Percentiles rank a stretch among this genome's conserved stretches.
Conservation (phyloP, 2,329 filamentous ascomycete species). For the Scytalidium sp. region DNA sequence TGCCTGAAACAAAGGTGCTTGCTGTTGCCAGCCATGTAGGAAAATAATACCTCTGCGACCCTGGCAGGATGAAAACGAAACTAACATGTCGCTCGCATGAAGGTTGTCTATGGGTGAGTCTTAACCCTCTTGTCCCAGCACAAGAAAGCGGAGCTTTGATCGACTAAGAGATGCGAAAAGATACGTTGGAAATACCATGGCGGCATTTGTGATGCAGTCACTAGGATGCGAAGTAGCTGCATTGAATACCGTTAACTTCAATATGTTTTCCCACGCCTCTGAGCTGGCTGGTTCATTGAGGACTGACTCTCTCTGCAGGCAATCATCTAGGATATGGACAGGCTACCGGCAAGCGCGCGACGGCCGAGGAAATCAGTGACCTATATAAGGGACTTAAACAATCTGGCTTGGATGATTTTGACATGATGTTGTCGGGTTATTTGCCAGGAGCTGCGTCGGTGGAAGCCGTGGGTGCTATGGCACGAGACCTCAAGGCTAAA, state of each 20-base stretch:
- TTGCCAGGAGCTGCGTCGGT: slow-evolving; percentile 85
- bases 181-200: slow-evolving; percentile 97
- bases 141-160: slow-evolving; percentile 8
- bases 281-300: neutral
- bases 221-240: slow-evolving; percentile 91
- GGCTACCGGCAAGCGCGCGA: slow-evolving; percentile 79
- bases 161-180: slow-evolving; percentile 43
- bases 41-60: slow-evolving; percentile 16
- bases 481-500: slow-evolving; percentile 70
- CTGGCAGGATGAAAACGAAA: slow-evolving; percentile 2
- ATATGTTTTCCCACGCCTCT: slow-evolving; percentile 49
- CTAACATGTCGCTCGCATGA: slow-evolving; percentile 26
- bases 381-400: slow-evolving; percentile 83
- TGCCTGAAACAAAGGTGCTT: slow-evolving; percentile 67
- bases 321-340: slow-evolving; percentile 94
- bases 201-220: slow-evolving; percentile 89
- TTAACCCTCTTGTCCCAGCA: neutral
- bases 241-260: slow-evolving; percentile 96
- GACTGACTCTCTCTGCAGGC: slow-evolving; percentile 48
- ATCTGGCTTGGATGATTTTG: slow-evolving; percentile 83
- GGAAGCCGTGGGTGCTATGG: slow-evolving; percentile 80
- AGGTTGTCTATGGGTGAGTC: slow-evolving; percentile 74
- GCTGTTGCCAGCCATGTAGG: slow-evolving; percentile 94
- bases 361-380: slow-evolving; percentile 77
- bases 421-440: slow-evolving; percentile 93